Conservation (phyloP, 169 alveolate species). For the Plasmodium knowlesi region DNA sequence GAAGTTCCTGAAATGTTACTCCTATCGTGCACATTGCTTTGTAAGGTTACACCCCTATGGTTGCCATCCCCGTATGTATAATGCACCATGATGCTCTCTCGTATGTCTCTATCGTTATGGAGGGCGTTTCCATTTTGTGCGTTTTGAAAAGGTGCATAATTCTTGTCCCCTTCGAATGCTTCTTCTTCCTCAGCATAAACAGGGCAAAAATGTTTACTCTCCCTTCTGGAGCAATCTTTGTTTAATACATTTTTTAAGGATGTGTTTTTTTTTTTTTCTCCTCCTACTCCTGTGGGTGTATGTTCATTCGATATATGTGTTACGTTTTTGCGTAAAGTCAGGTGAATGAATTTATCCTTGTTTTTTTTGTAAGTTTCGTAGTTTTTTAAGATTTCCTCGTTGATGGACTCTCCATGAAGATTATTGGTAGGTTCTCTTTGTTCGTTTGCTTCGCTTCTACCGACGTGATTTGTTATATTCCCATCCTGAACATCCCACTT, state of each 20-base stretch:
- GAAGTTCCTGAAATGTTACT: not conserved
- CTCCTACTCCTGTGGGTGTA: not conserved
- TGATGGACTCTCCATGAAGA: not conserved
- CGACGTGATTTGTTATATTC: not conserved
- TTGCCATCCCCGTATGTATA: not conserved
- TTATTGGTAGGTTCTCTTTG: not conserved
- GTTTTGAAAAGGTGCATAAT: not conserved
- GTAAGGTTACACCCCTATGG: not conserved
- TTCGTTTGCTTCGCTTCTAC: not conserved
- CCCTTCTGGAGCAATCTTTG: not conserved
- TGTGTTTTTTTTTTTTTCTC: not conserved
- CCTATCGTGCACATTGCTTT: conserved; percentile 23
- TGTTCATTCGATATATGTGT: not conserved
- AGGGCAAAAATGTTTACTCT: not conserved
- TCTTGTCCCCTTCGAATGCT: not conserved
- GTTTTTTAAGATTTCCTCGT: conserved; percentile 19
- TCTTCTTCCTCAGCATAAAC: not conserved
- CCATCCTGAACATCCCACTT: not conserved
- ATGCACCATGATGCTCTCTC: not conserved
- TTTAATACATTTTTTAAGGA: not conserved
- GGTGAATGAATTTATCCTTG: conserved; percentile 65
- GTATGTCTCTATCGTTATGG: not conserved
- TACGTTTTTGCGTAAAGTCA: conserved; percentile 40
- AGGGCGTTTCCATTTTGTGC: not conserved
- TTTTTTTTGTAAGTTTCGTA: conserved; percentile 70